Evolutionary conservation across 345 rosid species (phyloP), one percentile per base, ranked within the genome.

Genomic region (Gossypioides kirkii): DNA sequence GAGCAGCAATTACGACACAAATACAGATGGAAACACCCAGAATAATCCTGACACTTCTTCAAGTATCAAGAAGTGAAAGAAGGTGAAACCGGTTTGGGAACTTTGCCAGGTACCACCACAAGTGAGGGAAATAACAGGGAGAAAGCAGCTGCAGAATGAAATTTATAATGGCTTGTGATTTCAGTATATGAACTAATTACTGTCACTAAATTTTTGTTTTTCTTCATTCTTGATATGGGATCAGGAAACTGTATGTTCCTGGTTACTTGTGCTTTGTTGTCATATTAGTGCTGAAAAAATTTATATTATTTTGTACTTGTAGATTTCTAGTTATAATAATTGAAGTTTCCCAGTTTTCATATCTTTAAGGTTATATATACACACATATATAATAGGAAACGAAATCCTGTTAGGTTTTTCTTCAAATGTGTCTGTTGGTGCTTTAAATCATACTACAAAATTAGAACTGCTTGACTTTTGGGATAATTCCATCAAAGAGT

Each of bases 101-200:
- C 89, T 63, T 81, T 86, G 81, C 88, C 90, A 0, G 82, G 77
- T 10, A 73, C 82, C 3, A 76, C 77, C 73, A 76, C 45, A 32
- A 32, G 38, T 50, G 78, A 72, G 55, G 83, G 73, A 3, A 77
- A 71, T 11, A 78, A 76, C n/a, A 61, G 74, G 10, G 84, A 74
- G 59, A 81, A 86, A 65, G 63, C 73, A n/a, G 88, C 91, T 64
- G 84, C 88, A 10, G 90, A 84, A 80, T 85, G 70, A 87, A 38
- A 45, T 10, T 47, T 14, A 22, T 59, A 10, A 58, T 56, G 49
- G 10, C 12, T 49, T 73, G 42, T 38, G 18, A 32, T 67, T 6
- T 47, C 28, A 36, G 6, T 36, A n/a, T 18, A 49, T 41, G 14
- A 16, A 9, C 64, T 10, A 32, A 32, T 50, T 69, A 36, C 46